These are phyloP conservation scores for Botrytis galanthina DNA, from an alignment of 2,329 filamentous ascomycete genomes.

Conservation along the genomic window DNA sequence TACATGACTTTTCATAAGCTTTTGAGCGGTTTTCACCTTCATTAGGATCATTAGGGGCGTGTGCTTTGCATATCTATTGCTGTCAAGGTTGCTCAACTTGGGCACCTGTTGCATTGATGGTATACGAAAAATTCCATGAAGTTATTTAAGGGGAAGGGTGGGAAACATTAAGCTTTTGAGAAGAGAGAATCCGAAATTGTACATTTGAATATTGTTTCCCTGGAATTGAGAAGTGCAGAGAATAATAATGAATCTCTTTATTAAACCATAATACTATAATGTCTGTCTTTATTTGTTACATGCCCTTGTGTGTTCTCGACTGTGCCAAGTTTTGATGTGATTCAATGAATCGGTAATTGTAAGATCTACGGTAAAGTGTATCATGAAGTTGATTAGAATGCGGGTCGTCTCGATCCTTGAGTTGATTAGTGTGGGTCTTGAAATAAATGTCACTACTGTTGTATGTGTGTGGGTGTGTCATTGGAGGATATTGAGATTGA, in stretches of 20 bases:
- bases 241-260: conserved; percentile 21
- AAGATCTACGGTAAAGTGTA: not conserved
- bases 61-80: conserved; percentile 26
- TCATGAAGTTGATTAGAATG: not conserved
- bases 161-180: conserved; percentile 25
- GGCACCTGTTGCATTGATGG: conserved; percentile 13
- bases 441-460: not conserved
- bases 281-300: not conserved
- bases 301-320: not conserved
- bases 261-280: not conserved
- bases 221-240: conserved; percentile 10
- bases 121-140: conserved; percentile 9
- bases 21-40: conserved; percentile 33
- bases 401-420: not conserved
- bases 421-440: not conserved
- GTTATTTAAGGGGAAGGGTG: conserved; percentile 10
- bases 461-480: not conserved
- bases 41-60: conserved; percentile 24
- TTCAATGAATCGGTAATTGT: not conserved
- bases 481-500: not conserved
- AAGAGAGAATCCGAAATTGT: conserved; percentile 34
- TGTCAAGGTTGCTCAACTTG: conserved; percentile 10
- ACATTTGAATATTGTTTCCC: conserved; percentile 30
- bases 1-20: conserved; percentile 26
- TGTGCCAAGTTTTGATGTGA: not conserved